Percentiles rank a stretch among this genome's conserved stretches.
phyloP scores from a whole-genome alignment of 2,329 filamentous ascomycete species.

The Hymenotorrendiella dingleyae region DNA sequence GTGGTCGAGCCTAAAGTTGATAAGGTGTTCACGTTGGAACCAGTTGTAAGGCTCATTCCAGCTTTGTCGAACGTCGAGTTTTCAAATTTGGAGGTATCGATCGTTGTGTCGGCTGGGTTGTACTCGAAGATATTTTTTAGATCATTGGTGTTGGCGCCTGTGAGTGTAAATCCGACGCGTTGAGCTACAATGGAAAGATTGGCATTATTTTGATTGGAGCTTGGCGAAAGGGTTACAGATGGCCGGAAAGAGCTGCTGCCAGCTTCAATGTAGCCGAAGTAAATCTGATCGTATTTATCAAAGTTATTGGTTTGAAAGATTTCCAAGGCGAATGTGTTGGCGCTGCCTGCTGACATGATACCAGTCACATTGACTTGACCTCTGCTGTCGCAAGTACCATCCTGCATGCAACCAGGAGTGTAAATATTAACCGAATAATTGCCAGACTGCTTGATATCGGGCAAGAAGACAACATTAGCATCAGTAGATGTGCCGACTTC shows the following conservation, averaged over 20 bases:
- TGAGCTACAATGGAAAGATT: conserved; percentile 82
- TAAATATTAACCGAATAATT: conserved; percentile 90
- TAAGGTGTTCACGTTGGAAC: conserved; percentile 67
- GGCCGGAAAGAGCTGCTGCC: conserved; percentile 69
- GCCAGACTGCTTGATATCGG: conserved; percentile 80
- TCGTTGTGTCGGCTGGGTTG: conserved; percentile 55
- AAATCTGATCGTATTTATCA: conserved; percentile 94
- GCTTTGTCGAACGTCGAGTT: conserved; percentile 72
- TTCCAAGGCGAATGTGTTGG: conserved; percentile 45
- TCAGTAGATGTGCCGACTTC: conserved; percentile 52
- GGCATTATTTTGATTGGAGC: conserved; percentile 53
- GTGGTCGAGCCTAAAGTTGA: conserved; percentile 56
- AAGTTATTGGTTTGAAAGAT: conserved; percentile 90
- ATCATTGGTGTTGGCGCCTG: conserved; percentile 61
- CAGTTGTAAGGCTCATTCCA: conserved; percentile 60
- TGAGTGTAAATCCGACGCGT: conserved; percentile 68
- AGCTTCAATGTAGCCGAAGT: conserved; percentile 77
- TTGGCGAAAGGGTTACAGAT: conserved; percentile 69
- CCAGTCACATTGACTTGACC: conserved; percentile 80
- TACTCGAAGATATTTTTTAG: conserved; percentile 91
- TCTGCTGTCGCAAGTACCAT: conserved; percentile 68
- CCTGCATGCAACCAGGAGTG: conserved; percentile 83
- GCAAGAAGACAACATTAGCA: conserved; percentile 69
- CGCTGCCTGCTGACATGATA: conserved; percentile 50
- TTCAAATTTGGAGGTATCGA: conserved; percentile 57